phyloP scores from a whole-genome alignment of 768 basidiomycete species.

The Hypsizygus marmoreus region DNA sequence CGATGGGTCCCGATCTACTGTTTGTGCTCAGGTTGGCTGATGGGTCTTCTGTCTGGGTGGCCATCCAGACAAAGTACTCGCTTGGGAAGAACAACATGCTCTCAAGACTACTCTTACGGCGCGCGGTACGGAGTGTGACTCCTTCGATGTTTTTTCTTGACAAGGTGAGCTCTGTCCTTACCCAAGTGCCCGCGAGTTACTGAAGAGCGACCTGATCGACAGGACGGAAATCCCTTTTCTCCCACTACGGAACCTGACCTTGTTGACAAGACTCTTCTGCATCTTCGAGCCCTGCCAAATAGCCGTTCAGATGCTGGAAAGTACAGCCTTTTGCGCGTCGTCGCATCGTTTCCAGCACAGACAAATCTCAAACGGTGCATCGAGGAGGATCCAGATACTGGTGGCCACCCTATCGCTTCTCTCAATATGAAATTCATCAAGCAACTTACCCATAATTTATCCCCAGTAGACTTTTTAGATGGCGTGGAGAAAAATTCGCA shows the following conservation, averaged over 20 bases:
- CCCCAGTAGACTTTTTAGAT: conserved; percentile 38
- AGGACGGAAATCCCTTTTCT: conserved; percentile 39
- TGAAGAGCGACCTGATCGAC: background rate
- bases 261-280: conserved; percentile 23
- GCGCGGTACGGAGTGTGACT: conserved; percentile 44
- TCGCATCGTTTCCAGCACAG: conserved; percentile 44
- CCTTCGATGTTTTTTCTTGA: conserved; percentile 41
- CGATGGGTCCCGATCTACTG: conserved; percentile 46
- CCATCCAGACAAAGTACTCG: conserved; percentile 42
- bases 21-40: conserved; percentile 40
- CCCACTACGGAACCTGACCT: conserved; percentile 33
- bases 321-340: conserved; percentile 41
- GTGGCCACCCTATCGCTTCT: conserved; percentile 41
- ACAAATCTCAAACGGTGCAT: conserved; percentile 37
- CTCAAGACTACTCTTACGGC: conserved; percentile 31
- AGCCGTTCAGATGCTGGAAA: conserved; percentile 37
- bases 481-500: conserved; percentile 24
- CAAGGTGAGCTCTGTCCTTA: conserved; percentile 30
- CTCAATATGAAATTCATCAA: conserved; percentile 44
- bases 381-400: conserved; percentile 38
- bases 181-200: background rate
- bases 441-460: conserved; percentile 35
- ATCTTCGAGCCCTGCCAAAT: conserved; percentile 33
- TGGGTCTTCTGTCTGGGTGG: conserved; percentile 41
- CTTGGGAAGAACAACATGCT: conserved; percentile 32